Evolutionary conservation across 2,329 filamentous ascomycete genomes (phyloP), one percentile per base, ranked within the genome.

Genomic region (Fusarium poae): DNA sequence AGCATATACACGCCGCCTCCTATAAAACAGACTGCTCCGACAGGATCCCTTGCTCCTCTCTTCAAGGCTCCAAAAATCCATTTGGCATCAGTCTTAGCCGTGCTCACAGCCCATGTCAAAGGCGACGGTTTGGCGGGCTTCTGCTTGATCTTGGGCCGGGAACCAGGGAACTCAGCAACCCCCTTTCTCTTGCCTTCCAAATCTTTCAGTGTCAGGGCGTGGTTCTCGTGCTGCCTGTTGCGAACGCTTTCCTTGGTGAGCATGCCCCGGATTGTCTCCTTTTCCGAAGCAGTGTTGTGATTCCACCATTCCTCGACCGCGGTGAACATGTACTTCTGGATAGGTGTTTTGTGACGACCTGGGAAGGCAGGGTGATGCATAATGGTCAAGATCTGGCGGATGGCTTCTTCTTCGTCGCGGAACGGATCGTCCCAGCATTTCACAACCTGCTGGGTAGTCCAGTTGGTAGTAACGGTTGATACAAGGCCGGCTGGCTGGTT

Each of bases 281-380:
- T 68, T 52, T 76, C 75, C 2, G 72, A 49, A 0, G 55, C 43
- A 0, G 69, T 67, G 29, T 74, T 68, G 48, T 88, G 85, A 43
- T 91, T 85, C 1, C 88, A 89, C 94, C 94, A 97, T 55, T 86
- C 84, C 66, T 91, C 85, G 2, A 97, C 92, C 1, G 90, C 90
- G 32, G 89, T 85, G 79, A 92, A 97, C 94, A 97, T 97, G 56
- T 88, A 89, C 51, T 87, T 85, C 70, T 97, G 94, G 30, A 94
- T 88, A 75, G 95, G 90, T 57, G 91, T 84, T 64, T 85, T 84
- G 62, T 90, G 87, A 5, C 70, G 57, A 70, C 95, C 87, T 12
- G 93, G 88, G 39, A 92, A 83, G 3, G 91, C 91, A 0, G 94
- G 94, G 76, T 97, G 94, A 77, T 97, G 94, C 81, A 97, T 94